Evolutionary conservation across 441 rosid species (phyloP), one percentile per base, ranked within the genome.

Genomic region (Gossypium gossypioides): DNA sequence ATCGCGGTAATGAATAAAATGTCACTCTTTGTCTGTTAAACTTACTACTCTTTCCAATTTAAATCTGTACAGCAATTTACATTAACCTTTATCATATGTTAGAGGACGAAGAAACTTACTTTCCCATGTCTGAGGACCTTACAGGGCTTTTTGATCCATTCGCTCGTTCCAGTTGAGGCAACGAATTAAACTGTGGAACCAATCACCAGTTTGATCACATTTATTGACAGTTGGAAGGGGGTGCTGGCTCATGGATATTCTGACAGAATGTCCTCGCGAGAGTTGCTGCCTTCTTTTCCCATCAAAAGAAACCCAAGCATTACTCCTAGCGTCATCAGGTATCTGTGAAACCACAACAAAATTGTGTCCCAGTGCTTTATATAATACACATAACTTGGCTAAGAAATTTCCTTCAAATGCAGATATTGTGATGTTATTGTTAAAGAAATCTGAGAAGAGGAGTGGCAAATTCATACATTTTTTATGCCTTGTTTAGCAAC

Each of bases 131-230:
- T 72, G 50, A 9, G 32, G 66, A 29, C 66, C 77, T 89, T 82
- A 91, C 21, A 94, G 87, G 62, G 97, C 97, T 80, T 87, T 92
- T 75, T 94, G 97, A 84, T 92, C 97, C 7, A 88, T 84, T 63
- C 99, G 88, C 73, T 94, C 99, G 12, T 94, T 94, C 99, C 97
- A 94, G 82, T 94, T 94, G 60, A 94, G 83, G 85, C 99, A 94
- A 52, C 97, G 91, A 76, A 94, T 83, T 83, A 94, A 80, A 89
- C 97, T 92, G 77, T 76, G 90, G 80, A 92, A 92, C 99, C 97
- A 94, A 74, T 94, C 97, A 42, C 97, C 97, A 0, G 97, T 94
- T 81, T 94, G 97, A 76, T 92, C 97, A 6, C 81, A 81, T 79
- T 94, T 94, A 86, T 92, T 94, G 79, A 94, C 97, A 0, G 97